phyloP scores from a whole-genome alignment of 495 filamentous ascomycete genomes.

The Neurospora sp. region DNA sequence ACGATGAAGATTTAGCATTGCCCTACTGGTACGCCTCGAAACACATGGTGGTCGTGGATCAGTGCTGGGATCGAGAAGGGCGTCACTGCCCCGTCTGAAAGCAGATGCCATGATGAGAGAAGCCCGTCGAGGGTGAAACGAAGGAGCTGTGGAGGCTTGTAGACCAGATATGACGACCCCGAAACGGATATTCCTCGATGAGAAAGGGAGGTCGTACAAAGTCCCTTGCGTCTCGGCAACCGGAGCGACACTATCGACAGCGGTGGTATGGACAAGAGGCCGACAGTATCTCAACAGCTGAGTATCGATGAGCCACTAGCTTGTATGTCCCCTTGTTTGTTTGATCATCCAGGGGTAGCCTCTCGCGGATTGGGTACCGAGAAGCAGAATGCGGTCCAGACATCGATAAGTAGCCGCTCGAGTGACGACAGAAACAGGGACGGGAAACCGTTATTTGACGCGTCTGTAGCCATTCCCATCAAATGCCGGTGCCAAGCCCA shows the following conservation, averaged over 20 bases:
- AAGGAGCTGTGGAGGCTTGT: neutral
- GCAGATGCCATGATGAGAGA: slow-evolving; percentile 25
- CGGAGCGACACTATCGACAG: neutral
- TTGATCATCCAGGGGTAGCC: neutral
- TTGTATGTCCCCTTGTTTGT: neutral
- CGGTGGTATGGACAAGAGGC: neutral
- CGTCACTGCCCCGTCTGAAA: slow-evolving; percentile 2
- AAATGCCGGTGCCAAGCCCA: neutral
- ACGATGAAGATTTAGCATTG: slow-evolving; percentile 45
- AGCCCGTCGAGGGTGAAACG: neutral
- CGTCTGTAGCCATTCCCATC: neutral
- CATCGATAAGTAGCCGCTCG: neutral
- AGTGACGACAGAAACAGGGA: neutral
- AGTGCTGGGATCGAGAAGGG: slow-evolving; percentile 11
- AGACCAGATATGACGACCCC: neutral
- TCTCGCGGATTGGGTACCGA: neutral
- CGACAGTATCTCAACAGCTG: neutral
- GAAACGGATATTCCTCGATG: neutral
- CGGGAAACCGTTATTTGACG: neutral
- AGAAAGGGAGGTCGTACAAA: neutral
- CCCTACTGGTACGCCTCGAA: slow-evolving; percentile 31
- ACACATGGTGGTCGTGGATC: slow-evolving; percentile 14
- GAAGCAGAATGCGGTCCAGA: neutral
- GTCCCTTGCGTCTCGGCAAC: neutral
- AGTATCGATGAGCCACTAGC: neutral